Percentiles rank a stretch among this genome's conserved stretches.
phyloP scores from a whole-genome alignment of 2,329 filamentous ascomycete species.

The Exophiala dermatitidis region DNA sequence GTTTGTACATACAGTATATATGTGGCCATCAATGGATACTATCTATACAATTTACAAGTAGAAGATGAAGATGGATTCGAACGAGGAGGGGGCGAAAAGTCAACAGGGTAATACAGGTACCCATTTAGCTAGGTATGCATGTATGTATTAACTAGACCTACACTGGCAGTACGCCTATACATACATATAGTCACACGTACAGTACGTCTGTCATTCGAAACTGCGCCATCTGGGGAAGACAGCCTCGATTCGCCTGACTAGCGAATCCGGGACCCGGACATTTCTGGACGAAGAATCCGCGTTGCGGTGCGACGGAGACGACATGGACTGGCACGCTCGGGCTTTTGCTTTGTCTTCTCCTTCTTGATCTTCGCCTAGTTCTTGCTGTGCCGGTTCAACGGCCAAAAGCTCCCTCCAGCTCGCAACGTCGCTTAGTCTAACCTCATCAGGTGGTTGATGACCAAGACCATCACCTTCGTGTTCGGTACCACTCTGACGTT shows the following conservation, averaged over 20 bases:
- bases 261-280: background rate
- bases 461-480: background rate
- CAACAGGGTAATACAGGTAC: too few species aligned
- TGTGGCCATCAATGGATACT: too few species aligned
- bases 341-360: background rate
- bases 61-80: too few species aligned
- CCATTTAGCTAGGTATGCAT: too few species aligned
- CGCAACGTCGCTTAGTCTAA: conserved; percentile 8
- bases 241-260: conserved; percentile 8
- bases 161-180: too few species aligned
- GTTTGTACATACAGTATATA: too few species aligned
- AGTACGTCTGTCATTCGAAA: background rate
- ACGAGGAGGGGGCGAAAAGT: too few species aligned
- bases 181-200: background rate
- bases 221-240: conserved; percentile 5
- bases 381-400: background rate
- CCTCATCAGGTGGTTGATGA: background rate
- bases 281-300: background rate
- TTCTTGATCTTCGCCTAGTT: background rate
- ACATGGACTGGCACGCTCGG: too few species aligned
- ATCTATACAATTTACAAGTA: too few species aligned
- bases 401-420: conserved; percentile 7
- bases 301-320: too few species aligned
- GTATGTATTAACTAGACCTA: too few species aligned
- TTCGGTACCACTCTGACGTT: background rate